These are phyloP conservation scores for Epichloe brachyelytri DNA, from an alignment of 2,329 filamentous ascomycete species.

Conservation along the genomic window DNA sequence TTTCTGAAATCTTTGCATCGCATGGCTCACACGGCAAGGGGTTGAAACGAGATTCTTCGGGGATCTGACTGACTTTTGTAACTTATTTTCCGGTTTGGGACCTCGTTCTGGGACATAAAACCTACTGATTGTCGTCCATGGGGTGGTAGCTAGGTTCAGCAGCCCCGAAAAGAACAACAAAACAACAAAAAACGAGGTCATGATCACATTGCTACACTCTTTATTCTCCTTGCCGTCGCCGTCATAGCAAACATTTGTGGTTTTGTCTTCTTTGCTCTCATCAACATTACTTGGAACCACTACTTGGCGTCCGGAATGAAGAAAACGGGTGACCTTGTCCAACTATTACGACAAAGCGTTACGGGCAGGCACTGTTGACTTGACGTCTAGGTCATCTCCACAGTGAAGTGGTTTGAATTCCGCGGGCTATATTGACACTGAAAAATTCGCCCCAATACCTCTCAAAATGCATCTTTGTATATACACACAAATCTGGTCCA, in stretches of 20 bases:
- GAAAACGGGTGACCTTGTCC: too few species aligned
- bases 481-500: too few species aligned
- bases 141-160: slow-evolving; percentile 17
- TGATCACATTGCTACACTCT: slow-evolving; percentile 14
- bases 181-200: slow-evolving; percentile 24
- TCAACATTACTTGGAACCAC: too few species aligned
- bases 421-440: too few species aligned
- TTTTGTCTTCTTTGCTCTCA: background rate
- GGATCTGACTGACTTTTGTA: slow-evolving; percentile 21
- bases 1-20: slow-evolving; percentile 20
- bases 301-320: too few species aligned
- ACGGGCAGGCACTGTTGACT: too few species aligned
- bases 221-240: too few species aligned
- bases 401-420: too few species aligned
- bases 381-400: too few species aligned
- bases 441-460: too few species aligned
- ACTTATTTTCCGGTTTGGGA: slow-evolving; percentile 23
- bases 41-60: slow-evolving; percentile 9
- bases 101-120: slow-evolving; percentile 20
- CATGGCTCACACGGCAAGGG: slow-evolving; percentile 22
- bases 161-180: slow-evolving; percentile 17
- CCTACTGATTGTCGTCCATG: slow-evolving; percentile 17
- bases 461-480: too few species aligned
- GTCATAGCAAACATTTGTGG: background rate
- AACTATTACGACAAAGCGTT: too few species aligned